phyloP scores from a whole-genome alignment of 2,329 filamentous ascomycete genomes.

The Cordyceps pruinosa region DNA sequence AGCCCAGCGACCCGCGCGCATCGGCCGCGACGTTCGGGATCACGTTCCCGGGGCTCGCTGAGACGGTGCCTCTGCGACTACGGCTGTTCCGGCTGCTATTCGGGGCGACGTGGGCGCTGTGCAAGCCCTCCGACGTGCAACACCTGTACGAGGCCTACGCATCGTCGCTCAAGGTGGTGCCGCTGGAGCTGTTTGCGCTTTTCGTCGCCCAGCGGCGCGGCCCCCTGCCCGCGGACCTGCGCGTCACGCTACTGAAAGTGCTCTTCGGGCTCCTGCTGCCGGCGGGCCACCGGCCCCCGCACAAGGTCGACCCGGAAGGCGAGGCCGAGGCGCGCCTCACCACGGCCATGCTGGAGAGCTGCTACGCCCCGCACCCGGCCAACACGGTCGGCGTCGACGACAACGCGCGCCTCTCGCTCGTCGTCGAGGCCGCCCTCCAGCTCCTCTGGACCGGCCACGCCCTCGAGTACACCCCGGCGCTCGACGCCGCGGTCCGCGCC shows the following conservation, averaged over 20 bases:
- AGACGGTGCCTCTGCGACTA: slow-evolving; percentile 55
- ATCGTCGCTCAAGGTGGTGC: slow-evolving; percentile 49
- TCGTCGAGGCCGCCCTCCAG: slow-evolving; percentile 59
- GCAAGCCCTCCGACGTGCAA: slow-evolving; percentile 34
- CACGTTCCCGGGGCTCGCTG: slow-evolving; percentile 29
- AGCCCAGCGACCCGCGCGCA: slow-evolving; percentile 23
- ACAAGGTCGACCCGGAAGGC: slow-evolving; percentile 28
- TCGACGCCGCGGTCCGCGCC: slow-evolving; percentile 35
- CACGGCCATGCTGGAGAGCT: slow-evolving; percentile 41
- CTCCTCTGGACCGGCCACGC: slow-evolving; percentile 36
- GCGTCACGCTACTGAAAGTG: slow-evolving; percentile 39
- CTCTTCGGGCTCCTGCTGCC: slow-evolving; percentile 40
- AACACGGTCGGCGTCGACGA: slow-evolving; percentile 54
- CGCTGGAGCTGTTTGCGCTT: slow-evolving; percentile 49
- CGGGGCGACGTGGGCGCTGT: slow-evolving; percentile 40
- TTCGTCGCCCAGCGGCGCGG: slow-evolving; percentile 38
- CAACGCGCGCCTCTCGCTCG: slow-evolving; percentile 65
- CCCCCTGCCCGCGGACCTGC: slow-evolving; percentile 29
- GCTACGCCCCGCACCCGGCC: slow-evolving; percentile 61
- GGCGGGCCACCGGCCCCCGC: slow-evolving; percentile 34
- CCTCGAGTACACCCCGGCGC: slow-evolving; percentile 27
- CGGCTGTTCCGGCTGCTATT: slow-evolving; percentile 54
- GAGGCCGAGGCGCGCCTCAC: slow-evolving; percentile 35
- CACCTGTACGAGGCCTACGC: slow-evolving; percentile 55
- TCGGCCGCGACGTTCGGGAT: slow-evolving; percentile 16